Percentiles rank a stretch among this genome's conserved stretches.
These are phyloP conservation scores for Aphanoascus verrucosus DNA, from an alignment of 2,329 filamentous ascomycete genomes.

Conservation along the genomic window DNA sequence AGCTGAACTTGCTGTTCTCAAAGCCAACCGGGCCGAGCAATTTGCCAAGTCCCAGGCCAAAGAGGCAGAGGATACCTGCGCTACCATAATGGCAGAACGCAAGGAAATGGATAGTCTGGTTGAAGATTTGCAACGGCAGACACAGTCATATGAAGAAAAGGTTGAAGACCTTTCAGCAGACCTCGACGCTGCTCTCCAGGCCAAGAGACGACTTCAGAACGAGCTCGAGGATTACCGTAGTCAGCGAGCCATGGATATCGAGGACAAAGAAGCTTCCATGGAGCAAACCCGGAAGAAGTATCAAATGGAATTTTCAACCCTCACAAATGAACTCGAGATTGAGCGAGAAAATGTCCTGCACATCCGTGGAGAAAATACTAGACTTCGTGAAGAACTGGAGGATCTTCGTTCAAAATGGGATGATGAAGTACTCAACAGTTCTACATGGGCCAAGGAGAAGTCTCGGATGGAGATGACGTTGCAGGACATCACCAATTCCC, in stretches of 20 bases:
- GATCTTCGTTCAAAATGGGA: conserved; percentile 95
- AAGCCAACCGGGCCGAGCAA: conserved; percentile 81
- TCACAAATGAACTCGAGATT: conserved; percentile 86
- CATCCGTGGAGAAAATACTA: conserved; percentile 70
- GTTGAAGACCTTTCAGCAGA: conserved; percentile 88
- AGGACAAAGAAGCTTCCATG: conserved; percentile 91
- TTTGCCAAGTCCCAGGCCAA: conserved; percentile 83
- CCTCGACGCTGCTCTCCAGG: conserved; percentile 70
- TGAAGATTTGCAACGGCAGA: conserved; percentile 81
- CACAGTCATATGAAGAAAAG: conserved; percentile 80
- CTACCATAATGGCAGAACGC: conserved; percentile 80
- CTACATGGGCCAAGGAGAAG: conserved; percentile 98
- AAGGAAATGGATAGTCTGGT: conserved; percentile 79
- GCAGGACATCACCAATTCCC: conserved; percentile 77
- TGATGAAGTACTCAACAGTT: conserved; percentile 92
- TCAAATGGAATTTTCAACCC: conserved; percentile 76
- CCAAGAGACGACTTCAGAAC: conserved; percentile 89
- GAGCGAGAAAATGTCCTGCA: conserved; percentile 83
- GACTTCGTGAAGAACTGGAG: conserved; percentile 89
- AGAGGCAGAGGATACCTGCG: conserved; percentile 85
- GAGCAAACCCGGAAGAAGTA: conserved; percentile 98
- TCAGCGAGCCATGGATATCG: conserved; percentile 88
- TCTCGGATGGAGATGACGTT: conserved; percentile 79
- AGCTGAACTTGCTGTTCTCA: conserved; percentile 88
- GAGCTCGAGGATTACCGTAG: conserved; percentile 96